Base-by-base conservation (phyloP, 495 filamentous ascomycete species). In the Tetracladium marchalianum region DNA sequence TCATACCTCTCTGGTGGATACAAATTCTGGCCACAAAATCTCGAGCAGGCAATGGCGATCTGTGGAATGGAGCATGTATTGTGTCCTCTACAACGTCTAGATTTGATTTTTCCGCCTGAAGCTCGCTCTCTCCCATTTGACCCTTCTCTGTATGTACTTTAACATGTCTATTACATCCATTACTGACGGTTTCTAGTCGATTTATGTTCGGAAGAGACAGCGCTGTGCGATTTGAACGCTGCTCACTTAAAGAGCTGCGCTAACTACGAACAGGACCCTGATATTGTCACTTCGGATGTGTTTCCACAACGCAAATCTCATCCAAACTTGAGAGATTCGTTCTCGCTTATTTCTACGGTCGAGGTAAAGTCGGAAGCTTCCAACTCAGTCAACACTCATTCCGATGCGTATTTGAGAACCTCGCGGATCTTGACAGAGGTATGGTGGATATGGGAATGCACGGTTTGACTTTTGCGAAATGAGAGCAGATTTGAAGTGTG, bases 41-140 rank as follows among this genome's bases (percentile, higher is more conserved):
- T 63, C 19, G 56, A 55, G 22, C 41, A 60, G 22, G 60, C 58
- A 5, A 56, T 61, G 61, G 47, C 56, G 0, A 60, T 63, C 16
- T 57, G 59, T 32, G 61, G 62, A 34, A 51, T 63, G 47, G 61
- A 63, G 39, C 61, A 58, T 18, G 57, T 63, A 32, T 54, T 63
- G 6, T 55, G 40, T 19, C 43, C 46, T 12, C 33, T 55, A 0
- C 58, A 63, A 42, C 49, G 61, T 6, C 61, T 59, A 8, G 17
- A 43, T 12, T 36, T 61, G 18, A 31, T 18, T 15, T 22, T 50
- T 34, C 46, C 50, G 16, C 31, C 24, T 13, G 34, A 45, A 36
- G 31, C 47, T 41, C 41, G 31, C 11, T 18, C 31, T 33, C 35
- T 50, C 35, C 17, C 2, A 10, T 36, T 38, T 46, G 44, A 32